These are phyloP conservation scores for Crithidia expoeki DNA, from an alignment of 208 protist species.

Conservation along the genomic window DNA sequence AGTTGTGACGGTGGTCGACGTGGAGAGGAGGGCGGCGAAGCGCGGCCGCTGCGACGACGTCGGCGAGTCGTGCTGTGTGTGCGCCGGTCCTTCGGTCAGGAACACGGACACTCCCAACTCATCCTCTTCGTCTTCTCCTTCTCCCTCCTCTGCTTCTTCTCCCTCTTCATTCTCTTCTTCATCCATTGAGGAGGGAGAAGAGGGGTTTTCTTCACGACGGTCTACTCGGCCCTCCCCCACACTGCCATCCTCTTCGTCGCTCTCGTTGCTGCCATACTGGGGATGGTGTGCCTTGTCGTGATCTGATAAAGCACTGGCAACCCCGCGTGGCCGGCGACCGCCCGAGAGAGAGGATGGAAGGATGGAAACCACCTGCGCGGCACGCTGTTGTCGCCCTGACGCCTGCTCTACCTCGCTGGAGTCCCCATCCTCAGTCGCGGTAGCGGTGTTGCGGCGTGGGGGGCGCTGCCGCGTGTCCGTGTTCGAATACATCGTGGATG, in stretches of 20 bases:
- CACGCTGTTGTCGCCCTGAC: not conserved
- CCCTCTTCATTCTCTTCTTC: not conserved
- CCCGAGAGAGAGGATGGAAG: not conserved
- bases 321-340: not conserved
- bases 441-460: not conserved
- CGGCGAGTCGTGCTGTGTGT: not conserved
- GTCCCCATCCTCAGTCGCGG: not conserved
- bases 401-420: not conserved
- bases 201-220: too few relatives aligned
- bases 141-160: too few relatives aligned
- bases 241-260: not conserved
- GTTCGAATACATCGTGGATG: not conserved
- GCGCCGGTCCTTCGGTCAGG: conserved; percentile 21
- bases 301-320: not conserved
- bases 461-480: not conserved
- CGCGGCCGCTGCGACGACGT: not conserved
- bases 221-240: too few relatives aligned
- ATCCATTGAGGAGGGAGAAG: too few relatives aligned
- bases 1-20: not conserved
- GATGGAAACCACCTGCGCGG: not conserved
- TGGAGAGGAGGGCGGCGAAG: not conserved
- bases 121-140: not conserved
- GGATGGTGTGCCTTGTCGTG: not conserved
- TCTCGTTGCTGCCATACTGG: not conserved
- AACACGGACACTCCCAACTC: conserved; percentile 10